Percentiles rank a stretch among this genome's conserved stretches.
Conservation (phyloP, 306 rosid species). For the Dryas alaskensis region DNA sequence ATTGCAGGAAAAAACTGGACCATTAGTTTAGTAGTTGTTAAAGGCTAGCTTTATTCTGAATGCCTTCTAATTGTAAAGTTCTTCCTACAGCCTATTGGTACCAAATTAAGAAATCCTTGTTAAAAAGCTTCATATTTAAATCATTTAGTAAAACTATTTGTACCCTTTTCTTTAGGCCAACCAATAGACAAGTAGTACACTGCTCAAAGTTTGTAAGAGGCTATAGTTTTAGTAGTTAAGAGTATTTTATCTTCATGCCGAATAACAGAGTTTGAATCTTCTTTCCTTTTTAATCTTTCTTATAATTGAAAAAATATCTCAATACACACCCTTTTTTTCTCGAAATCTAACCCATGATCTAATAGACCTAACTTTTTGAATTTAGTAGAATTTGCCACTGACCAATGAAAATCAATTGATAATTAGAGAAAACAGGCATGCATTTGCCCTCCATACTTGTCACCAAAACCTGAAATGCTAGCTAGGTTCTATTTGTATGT, state of each 20-base stretch:
- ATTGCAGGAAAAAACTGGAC: constrained; percentile 2
- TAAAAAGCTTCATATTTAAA: neutral
- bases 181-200: neutral
- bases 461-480: too few relatives aligned
- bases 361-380: too few relatives aligned
- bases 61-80: constrained; percentile 10
- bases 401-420: neutral
- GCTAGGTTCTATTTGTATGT: too few relatives aligned
- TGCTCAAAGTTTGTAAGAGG: neutral
- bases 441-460: neutral
- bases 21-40: neutral
- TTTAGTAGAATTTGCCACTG: neutral
- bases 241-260: too few relatives aligned
- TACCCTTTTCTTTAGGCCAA: neutral
- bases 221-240: too few relatives aligned
- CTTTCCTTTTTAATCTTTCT: too few relatives aligned
- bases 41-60: constrained; percentile 14
- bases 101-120: constrained; percentile 10
- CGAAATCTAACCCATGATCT: too few relatives aligned
- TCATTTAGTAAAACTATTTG: neutral
- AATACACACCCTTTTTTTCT: too few relatives aligned
- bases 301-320: too few relatives aligned
- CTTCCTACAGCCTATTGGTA: neutral
- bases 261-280: too few relatives aligned
- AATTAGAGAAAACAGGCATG: neutral